These are phyloP conservation scores for Spirogloea muscicola DNA, from an alignment of 139 green algal genomes.

Conservation along the genomic window DNA sequence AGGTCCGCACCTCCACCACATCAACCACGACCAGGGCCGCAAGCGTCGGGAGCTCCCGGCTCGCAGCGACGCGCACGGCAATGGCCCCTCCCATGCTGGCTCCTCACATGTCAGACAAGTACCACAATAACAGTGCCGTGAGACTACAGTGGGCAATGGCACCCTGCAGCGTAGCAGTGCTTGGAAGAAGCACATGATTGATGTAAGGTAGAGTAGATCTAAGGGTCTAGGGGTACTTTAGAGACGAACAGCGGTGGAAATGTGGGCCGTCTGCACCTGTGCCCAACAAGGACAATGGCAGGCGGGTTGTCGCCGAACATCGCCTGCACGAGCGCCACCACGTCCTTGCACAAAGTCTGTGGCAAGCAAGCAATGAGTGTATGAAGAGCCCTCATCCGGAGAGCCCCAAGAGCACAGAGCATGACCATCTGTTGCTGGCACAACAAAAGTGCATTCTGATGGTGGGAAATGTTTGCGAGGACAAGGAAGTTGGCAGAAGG, in stretches of 20 bases:
- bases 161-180: neutral
- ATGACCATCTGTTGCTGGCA: too few relatives aligned
- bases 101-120: neutral
- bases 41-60: constrained; percentile 20
- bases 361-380: neutral
- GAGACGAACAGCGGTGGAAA: too few relatives aligned
- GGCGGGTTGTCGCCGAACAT: constrained; percentile 27
- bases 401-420: too few relatives aligned
- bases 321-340: constrained; percentile 22
- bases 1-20: constrained; percentile 33
- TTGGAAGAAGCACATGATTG: neutral
- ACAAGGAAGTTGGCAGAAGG: too few relatives aligned
- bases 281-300: constrained; percentile 36
- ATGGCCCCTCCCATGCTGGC: constrained; percentile 41
- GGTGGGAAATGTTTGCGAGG: too few relatives aligned
- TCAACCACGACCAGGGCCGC: constrained; percentile 38
- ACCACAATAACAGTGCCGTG: neutral
- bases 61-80: constrained; percentile 15
- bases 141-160: neutral
- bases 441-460: too few relatives aligned
- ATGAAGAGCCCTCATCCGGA: too few relatives aligned
- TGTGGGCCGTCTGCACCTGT: too few relatives aligned
- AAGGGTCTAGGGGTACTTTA: neutral
- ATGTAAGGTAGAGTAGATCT: neutral
- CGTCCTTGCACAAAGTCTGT: constrained; percentile 28